Conservation (phyloP, 805 yeast genomes). For the Spathaspora gorwiae region DNA sequence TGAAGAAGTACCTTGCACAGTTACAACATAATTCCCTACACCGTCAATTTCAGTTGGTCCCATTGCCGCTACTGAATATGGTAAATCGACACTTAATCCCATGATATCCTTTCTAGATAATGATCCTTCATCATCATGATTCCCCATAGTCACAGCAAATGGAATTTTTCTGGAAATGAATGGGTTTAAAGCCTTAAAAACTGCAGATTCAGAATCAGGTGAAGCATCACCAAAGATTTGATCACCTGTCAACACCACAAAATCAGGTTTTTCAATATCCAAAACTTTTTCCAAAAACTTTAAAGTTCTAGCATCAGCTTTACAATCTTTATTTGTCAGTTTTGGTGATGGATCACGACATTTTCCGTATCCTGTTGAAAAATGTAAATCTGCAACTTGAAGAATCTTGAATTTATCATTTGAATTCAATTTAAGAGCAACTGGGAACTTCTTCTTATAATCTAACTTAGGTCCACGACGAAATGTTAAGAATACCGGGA, state of each 20-base stretch:
- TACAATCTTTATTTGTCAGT: conserved; percentile 46
- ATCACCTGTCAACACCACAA: conserved; percentile 88
- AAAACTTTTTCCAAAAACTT: conserved; percentile 58
- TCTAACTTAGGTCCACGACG: conserved; percentile 32
- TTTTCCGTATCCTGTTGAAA: conserved; percentile 75
- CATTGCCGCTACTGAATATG: conserved; percentile 56
- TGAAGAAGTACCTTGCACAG: conserved; percentile 41
- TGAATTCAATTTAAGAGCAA: conserved; percentile 29
- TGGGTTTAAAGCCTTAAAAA: conserved; percentile 73
- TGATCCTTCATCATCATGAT: conserved; percentile 90
- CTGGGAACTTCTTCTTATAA: conserved; percentile 19
- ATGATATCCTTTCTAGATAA: conserved; percentile 58
- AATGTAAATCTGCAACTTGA: conserved; percentile 90
- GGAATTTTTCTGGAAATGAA: conserved; percentile 68
- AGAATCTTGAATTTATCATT: conserved; percentile 66
- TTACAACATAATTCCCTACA: conserved; percentile 71
- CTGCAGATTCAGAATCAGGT: conserved; percentile 77
- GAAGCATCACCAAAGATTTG: conserved; percentile 78
- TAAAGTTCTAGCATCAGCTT: conserved; percentile 73
- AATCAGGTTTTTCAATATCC: conserved; percentile 75
- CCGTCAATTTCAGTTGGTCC: conserved; percentile 76
- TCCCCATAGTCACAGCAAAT: conserved; percentile 82
- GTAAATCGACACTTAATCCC: conserved; percentile 51
- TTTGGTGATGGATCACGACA: conserved; percentile 74
- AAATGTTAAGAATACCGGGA: conserved; percentile 25